A percentile compares a stretch with the other conserved stretches of the same genome.
These are phyloP conservation scores for Malania oleifera DNA, from an alignment of 164 flowering plant genomes.

Conservation along the genomic window DNA sequence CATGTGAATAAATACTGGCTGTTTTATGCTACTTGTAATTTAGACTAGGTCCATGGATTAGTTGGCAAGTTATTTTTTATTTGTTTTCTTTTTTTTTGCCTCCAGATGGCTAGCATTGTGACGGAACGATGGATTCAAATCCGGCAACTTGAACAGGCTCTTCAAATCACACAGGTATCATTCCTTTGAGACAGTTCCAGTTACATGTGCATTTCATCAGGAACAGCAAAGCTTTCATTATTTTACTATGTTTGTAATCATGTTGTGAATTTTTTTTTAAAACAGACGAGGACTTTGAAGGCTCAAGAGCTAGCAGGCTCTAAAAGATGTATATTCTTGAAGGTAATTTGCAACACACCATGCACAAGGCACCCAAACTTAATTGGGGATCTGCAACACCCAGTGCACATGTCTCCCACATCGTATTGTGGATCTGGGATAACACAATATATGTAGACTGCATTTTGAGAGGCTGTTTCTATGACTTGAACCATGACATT, in stretches of 20 bases:
- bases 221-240: neutral
- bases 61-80: neutral
- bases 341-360: slow-evolving; percentile 58
- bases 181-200: neutral
- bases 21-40: too few species aligned
- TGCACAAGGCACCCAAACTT: too few species aligned
- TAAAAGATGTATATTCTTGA: slow-evolving; percentile 43
- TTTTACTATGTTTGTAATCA: neutral
- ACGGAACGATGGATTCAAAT: slow-evolving; percentile 88
- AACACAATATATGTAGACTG: too few species aligned
- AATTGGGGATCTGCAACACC: too few species aligned
- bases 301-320: slow-evolving; percentile 25
- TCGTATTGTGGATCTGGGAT: too few species aligned
- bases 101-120: slow-evolving; percentile 60
- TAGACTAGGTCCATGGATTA: neutral
- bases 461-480: too few species aligned
- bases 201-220: slow-evolving; percentile 1
- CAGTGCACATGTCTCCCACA: too few species aligned
- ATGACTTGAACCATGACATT: too few species aligned
- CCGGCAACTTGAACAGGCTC: slow-evolving; percentile 85
- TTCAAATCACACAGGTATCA: slow-evolving; percentile 52
- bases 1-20: too few species aligned
- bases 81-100: slow-evolving; percentile 6
- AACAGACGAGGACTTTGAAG: slow-evolving; percentile 38
- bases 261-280: neutral